Evolutionary conservation across 805 yeast genomes (phyloP).

Genomic region (Candida xyloterini): DNA sequence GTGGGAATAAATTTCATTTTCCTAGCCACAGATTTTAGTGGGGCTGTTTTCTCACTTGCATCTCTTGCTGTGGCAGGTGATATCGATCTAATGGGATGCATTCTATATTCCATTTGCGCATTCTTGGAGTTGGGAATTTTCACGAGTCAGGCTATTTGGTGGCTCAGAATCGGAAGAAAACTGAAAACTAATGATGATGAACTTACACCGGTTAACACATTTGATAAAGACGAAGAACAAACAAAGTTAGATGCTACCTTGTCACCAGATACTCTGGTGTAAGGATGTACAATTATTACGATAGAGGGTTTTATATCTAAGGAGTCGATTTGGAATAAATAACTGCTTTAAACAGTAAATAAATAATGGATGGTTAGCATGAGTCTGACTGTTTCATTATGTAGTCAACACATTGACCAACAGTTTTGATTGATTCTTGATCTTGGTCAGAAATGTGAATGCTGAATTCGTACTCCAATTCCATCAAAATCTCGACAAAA

Average conservation of each 20-base stretch:
- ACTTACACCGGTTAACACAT: constrained; percentile 1
- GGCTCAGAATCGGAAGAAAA: constrained; percentile 24
- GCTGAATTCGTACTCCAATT: constrained; percentile 71
- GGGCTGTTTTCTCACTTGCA: constrained; percentile 62
- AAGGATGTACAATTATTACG: not conserved
- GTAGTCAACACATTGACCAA: constrained; percentile 89
- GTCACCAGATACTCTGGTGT: constrained; percentile 4
- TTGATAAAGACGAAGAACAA: not conserved
- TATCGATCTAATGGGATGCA: constrained; percentile 75
- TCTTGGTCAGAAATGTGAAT: constrained; percentile 85
- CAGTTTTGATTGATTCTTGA: constrained; percentile 90
- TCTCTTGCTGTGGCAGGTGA: constrained; percentile 50
- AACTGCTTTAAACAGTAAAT: constrained; percentile 2
- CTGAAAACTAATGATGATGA: not conserved
- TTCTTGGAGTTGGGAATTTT: constrained; percentile 76
- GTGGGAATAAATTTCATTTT: constrained; percentile 62
- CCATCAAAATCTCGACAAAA: constrained; percentile 69
- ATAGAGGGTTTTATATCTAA: no score
- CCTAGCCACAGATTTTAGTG: constrained; percentile 46
- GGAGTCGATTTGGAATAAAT: no score
- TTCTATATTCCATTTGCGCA: constrained; percentile 71
- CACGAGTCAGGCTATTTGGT: constrained; percentile 69
- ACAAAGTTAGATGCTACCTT: not conserved
- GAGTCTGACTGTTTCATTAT: constrained; percentile 63
- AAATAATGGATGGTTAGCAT: constrained; percentile 17